Base-by-base conservation (phyloP, 2,329 filamentous ascomycete genomes). In the Apiospora hydei region DNA sequence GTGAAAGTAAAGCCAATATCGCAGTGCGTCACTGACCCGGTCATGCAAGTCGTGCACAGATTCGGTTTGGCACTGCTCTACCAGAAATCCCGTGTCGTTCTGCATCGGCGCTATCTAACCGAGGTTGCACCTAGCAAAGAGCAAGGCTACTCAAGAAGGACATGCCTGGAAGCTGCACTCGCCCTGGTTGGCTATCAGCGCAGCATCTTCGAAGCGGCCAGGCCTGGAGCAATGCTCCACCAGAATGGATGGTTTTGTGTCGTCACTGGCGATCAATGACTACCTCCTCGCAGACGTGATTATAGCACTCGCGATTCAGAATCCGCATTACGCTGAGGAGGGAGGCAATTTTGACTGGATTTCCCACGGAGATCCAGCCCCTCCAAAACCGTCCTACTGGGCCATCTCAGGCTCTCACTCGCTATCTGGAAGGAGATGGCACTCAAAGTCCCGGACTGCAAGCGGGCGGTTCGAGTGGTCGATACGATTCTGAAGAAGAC, bases 251-350 rank as follows among this genome's bases (percentile, higher is more conserved):
- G 89, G 87, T 90, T 90, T 91, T 75, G 78, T 90, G 26, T 87
- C 86, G 3, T 88, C 87, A 0, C 80, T 92, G 4, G 85, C 87
- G 14, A 85, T 89, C 69, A 88, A 91, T 69, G 90, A 92, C 77
- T 92, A 89, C 69, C 81, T 92, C 69, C 84, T 92, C 2, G 89
- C 89, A 0, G 86, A 88, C 71, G 89, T 90, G 85, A 85, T 92
- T 18, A 76, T 92, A 4, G 91, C 88, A 73, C 80, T 92, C 24
- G 80, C 86, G 24, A 77, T 86, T 34, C 84, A 85, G 74, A 85
- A 84, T 76, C 81, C 83, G 26, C 78, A 78, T 51, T 85, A 85
- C 72, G 76, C 78, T 47, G 83, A 85, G 10, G 76, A 75, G 21
- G 82, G 80, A 5, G 79, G 76, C 14, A 77, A 79, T 18, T 71